Percentiles rank a stretch among this genome's conserved stretches.
These are phyloP conservation scores for Dendrobium nobile DNA, from an alignment of 106 monocot species.

Conservation along the genomic window DNA sequence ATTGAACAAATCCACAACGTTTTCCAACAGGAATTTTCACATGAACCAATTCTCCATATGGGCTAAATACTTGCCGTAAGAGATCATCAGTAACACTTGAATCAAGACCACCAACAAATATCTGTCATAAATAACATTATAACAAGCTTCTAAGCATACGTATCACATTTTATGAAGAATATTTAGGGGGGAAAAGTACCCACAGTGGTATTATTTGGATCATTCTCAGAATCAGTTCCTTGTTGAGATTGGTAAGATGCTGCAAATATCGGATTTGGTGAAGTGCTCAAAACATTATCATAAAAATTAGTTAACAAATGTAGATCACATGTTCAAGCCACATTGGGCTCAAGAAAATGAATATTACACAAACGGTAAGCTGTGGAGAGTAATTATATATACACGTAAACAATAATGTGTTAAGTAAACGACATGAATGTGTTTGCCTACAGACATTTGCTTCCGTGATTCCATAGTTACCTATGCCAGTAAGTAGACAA, in stretches of 20 bases:
- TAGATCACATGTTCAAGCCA: not conserved
- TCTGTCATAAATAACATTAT: slow-evolving; percentile 16
- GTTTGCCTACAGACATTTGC: not conserved
- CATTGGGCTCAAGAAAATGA: not conserved
- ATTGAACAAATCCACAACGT: slow-evolving; percentile 64
- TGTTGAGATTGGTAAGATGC: slow-evolving; percentile 32
- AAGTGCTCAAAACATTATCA: not conserved
- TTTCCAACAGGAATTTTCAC: slow-evolving; percentile 62
- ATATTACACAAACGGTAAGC: not conserved
- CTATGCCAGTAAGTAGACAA: not conserved
- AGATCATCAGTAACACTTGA: slow-evolving; percentile 44
- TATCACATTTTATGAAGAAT: not conserved
- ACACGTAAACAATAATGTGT: not conserved
- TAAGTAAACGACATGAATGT: no score
- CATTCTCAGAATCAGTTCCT: slow-evolving; percentile 40
- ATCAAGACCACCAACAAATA: slow-evolving; percentile 63
- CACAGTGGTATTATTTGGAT: slow-evolving; percentile 65
- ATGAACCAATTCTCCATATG: slow-evolving; percentile 43
- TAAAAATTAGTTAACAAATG: slow-evolving; percentile 7
- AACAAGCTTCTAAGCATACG: not conserved
- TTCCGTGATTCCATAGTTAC: not conserved
- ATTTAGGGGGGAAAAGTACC: slow-evolving; percentile 8
- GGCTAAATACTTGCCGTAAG: slow-evolving; percentile 40
- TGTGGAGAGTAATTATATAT: not conserved
- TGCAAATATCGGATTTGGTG: slow-evolving; percentile 12